Evolutionary conservation across 331 rosid species (phyloP), one percentile per base, ranked within the genome.

Genomic region (Saraca asoca): DNA sequence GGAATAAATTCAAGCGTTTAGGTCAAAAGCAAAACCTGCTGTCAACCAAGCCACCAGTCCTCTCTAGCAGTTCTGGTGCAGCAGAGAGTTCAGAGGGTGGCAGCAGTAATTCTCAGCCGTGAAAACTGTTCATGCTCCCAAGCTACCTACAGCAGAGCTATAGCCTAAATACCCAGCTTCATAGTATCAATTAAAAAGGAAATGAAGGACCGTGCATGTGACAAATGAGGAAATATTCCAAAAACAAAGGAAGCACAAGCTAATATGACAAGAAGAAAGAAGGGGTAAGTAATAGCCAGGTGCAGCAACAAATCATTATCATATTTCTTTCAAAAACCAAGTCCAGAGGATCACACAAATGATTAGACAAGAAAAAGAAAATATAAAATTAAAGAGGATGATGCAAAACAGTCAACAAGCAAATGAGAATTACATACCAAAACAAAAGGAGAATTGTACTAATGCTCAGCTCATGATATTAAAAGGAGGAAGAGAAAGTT

Each of bases 111-210:
- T 79, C 99, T 83, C 71, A 94, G 78, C 85, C 95, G 84, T 67
- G 99, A 94, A 77, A 94, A 90, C 71, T 94, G 97, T 74, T 94
- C 99, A 64, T 94, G 99, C 87, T 94, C 97, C 99, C 99, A 94
- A 73, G 99, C 99, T 81, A 94, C 99, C 99, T 90, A 86, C 85
- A 88, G 64, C 81, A 79, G 51, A 73, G 64, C 69, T 79, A 62
- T 55, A 69, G 68, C 73, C 78, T 85, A 63, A 83, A 71, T 58
- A 69, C 73, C 69, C 29, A 73, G 56, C 74, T 77, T 71, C 60
- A 58, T 70, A 17, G 17, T 68, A 45, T 71, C 33, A 9, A 60
- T 53, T 60, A 45, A 49, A 49, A 38, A 63, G 42, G 38, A 42
- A 42, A 64, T 49, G 45, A 39, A 57, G 51, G 19, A 24, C 31